Base-by-base conservation (phyloP, 495 filamentous ascomycete species). In the Penicillium roqueforti region DNA sequence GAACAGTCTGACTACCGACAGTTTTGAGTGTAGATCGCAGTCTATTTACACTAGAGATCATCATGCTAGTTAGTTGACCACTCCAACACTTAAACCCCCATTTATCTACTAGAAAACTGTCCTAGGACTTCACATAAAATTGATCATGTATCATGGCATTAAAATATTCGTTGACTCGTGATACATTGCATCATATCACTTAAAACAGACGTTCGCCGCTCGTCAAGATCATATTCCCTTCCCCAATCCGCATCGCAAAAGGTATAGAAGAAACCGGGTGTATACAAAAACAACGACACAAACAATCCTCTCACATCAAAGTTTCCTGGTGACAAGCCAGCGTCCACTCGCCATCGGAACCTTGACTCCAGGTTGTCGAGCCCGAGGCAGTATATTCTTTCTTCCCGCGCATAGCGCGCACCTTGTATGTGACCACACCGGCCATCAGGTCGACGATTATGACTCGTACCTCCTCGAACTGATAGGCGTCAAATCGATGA, bases 371-470 rank as follows among this genome's bases (percentile, higher is more conserved):
- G 4, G 74, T 77, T 29, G 68, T 69, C 29, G 70, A 70, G 22
- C 65, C 68, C 10, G 65, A 69, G 1, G 65, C 70, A 11, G 53
- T 59, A 32, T 70, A 75, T 39, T 60, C 51, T 20, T 58, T 60
- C 18, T 66, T 54, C 2, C 63, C 65, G 4, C 63, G 39, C 14
- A 60, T 43, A 1, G 72, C 72, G 13, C 63, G 60, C 34, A 75
- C 56, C 38, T 60, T 61, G 46, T 73, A 76, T 18, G 72, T 76
- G 8, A 77, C 62, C 1, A 65, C 56, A 5, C 71, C 74, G 0
- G 72, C 74, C 74, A 77, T 77, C 9, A 77, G 54, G 52, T 77
- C 74, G 34, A 77, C 70, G n/a, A 76, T 60, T 54, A 75, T 71
- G 3, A 67, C 66, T 3, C 68, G 63, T 6, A 75, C 72, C 10